Conservation (phyloP, 371 early-diverging fungal genomes). For the Dinochytrium kinnereticum region DNA sequence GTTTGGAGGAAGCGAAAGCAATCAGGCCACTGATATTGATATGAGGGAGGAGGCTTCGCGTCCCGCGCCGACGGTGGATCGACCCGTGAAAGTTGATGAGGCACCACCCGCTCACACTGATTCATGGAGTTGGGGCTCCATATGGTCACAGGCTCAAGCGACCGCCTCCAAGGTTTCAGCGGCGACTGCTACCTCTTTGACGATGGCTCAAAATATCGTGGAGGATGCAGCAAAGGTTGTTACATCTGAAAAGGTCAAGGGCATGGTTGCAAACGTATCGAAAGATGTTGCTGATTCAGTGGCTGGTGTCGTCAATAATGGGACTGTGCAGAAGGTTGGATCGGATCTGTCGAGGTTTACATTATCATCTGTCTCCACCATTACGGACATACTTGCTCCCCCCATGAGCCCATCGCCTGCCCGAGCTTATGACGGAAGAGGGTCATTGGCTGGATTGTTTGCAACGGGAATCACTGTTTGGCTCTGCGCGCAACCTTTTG, state of each 20-base stretch:
- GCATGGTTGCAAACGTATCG: slow-evolving; percentile 29
- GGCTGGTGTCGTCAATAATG: slow-evolving; percentile 30
- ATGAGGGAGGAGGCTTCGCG: too few species aligned
- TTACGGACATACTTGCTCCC: slow-evolving; percentile 25
- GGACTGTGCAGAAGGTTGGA: slow-evolving; percentile 29
- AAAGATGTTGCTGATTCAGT: slow-evolving; percentile 21
- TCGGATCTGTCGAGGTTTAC: slow-evolving; percentile 10
- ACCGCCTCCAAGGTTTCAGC: slow-evolving; percentile 29
- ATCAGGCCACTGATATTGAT: too few species aligned
- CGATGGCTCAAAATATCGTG: slow-evolving; percentile 35
- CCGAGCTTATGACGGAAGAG: slow-evolving; percentile 5
- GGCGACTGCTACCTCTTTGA: slow-evolving; percentile 30
- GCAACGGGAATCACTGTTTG: slow-evolving; percentile 30
- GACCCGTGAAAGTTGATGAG: background rate
- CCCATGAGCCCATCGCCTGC: slow-evolving; percentile 21
- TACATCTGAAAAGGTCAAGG: slow-evolving; percentile 36
- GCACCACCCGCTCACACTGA: too few species aligned
- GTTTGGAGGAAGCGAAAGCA: too few species aligned
- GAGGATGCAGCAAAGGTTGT: slow-evolving; percentile 34
- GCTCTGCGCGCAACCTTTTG: slow-evolving; percentile 30
- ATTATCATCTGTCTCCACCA: slow-evolving; percentile 8
- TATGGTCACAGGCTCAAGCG: slow-evolving; percentile 38
- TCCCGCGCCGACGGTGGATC: background rate
- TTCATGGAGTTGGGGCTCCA: slow-evolving; percentile 3
- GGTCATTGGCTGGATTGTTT: slow-evolving; percentile 11